phyloP scores from a whole-genome alignment of 192 early-diverging fungal species.

The Coemansia sp. region DNA sequence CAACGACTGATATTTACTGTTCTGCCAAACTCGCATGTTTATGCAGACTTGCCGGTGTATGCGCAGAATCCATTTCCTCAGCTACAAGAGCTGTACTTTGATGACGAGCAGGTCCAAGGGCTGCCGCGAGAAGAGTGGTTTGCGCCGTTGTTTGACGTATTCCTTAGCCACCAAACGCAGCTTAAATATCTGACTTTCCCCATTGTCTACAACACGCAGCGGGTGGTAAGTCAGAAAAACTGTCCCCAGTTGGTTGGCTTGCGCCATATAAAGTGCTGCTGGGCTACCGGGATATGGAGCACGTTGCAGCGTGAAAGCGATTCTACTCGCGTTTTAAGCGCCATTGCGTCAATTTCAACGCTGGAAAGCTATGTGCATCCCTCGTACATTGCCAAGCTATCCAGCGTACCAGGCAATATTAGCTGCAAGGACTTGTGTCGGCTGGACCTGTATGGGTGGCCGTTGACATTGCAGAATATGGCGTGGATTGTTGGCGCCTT shows the following conservation, averaged over 20 bases:
- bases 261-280: constrained; percentile 51
- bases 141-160: constrained; percentile 41
- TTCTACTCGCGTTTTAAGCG: constrained; percentile 38
- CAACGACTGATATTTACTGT: constrained; percentile 35
- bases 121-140: constrained; percentile 47
- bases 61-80: constrained; percentile 23
- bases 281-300: constrained; percentile 41
- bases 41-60: background rate
- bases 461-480: constrained; percentile 28
- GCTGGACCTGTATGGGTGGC: constrained; percentile 47
- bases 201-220: constrained; percentile 49
- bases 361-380: constrained; percentile 39
- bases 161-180: constrained; percentile 21
- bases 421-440: constrained; percentile 10
- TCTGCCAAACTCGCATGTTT: constrained; percentile 22
- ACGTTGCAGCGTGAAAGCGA: constrained; percentile 23
- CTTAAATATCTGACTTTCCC: constrained; percentile 42
- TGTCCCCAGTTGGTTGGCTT: constrained; percentile 35
- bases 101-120: constrained; percentile 27
- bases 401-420: constrained; percentile 20
- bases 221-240: constrained; percentile 24
- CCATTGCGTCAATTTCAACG: constrained; percentile 31
- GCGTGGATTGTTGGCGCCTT: constrained; percentile 28
- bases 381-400: constrained; percentile 40
- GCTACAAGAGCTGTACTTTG: constrained; percentile 42